Conservation (phyloP, 129 eudicot species). For the Chrysanthemum lavandulifolium region DNA sequence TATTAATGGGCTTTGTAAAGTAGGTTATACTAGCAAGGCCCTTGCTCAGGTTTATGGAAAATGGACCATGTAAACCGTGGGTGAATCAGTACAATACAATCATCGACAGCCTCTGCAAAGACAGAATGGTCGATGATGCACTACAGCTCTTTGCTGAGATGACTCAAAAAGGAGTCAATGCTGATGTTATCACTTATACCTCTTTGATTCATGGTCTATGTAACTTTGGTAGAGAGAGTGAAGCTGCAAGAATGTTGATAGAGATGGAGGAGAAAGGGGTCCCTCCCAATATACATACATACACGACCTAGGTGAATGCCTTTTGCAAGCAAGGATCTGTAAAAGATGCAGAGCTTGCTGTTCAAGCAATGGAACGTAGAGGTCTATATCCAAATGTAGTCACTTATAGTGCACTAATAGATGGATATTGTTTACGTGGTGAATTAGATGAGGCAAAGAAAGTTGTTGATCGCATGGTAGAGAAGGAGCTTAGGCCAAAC, state of each 20-base stretch:
- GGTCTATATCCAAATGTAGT: slow-evolving; percentile 31
- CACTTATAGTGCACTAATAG: slow-evolving; percentile 34
- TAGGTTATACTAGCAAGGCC: slow-evolving; percentile 33
- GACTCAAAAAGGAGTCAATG: slow-evolving; percentile 31
- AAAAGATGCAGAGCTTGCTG: slow-evolving; percentile 20
- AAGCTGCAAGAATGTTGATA: slow-evolving; percentile 23
- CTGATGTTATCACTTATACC: slow-evolving; percentile 42
- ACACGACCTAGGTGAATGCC: slow-evolving; percentile 27
- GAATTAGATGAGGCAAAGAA: slow-evolving; percentile 30
- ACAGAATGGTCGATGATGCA: slow-evolving; percentile 37
- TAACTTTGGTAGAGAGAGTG: slow-evolving; percentile 23
- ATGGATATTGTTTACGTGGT: slow-evolving; percentile 54
- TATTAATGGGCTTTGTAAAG: slow-evolving; percentile 41
- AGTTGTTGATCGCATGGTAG: slow-evolving; percentile 26
- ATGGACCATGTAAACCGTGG: slow-evolving; percentile 26
- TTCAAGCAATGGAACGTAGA: slow-evolving; percentile 20
- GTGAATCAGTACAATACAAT: slow-evolving; percentile 20
- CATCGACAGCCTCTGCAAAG: slow-evolving; percentile 37
- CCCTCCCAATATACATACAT: slow-evolving; percentile 12
- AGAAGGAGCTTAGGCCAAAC: slow-evolving; percentile 27
- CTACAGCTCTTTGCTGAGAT: slow-evolving; percentile 29
- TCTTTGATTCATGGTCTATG: slow-evolving; percentile 45
- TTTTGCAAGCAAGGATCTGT: slow-evolving; percentile 29
- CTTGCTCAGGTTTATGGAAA: slow-evolving; percentile 32
- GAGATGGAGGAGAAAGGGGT: slow-evolving; percentile 30